These are phyloP conservation scores for Closterium sp. DNA, from an alignment of 139 green algal species.

Conservation along the genomic window DNA sequence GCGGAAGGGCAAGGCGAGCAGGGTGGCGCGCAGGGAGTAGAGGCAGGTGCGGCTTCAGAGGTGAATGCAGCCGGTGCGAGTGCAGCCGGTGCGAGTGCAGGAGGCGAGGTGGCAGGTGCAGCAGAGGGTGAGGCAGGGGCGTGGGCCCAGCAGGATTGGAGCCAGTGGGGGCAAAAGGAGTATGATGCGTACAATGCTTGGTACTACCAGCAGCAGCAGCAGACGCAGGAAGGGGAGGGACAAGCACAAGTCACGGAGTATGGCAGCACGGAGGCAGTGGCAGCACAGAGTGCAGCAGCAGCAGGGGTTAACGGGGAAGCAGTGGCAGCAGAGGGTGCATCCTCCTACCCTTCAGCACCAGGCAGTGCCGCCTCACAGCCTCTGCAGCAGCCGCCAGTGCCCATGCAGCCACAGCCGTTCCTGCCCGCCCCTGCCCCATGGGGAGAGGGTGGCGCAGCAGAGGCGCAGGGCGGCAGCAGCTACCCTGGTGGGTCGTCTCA, in stretches of 20 bases:
- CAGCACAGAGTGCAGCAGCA: too few relatives aligned
- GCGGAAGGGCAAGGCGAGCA: background rate
- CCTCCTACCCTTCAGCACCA: background rate
- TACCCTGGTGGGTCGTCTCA: background rate
- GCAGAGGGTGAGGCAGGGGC: background rate
- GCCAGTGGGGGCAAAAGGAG: background rate
- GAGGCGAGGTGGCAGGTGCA: background rate
- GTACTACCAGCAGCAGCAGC: conserved; percentile 9
- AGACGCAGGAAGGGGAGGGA: background rate
- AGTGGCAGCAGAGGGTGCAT: background rate
- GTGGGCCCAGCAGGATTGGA: background rate
- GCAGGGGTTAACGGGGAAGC: background rate
- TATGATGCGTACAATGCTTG: background rate
- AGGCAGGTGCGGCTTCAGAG: background rate
- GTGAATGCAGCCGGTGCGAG: background rate
- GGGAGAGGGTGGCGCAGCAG: background rate
- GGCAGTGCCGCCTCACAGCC: background rate
- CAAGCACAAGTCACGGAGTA: background rate
- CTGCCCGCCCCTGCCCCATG: background rate
- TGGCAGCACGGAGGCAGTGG: background rate
- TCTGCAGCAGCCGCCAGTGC: background rate
- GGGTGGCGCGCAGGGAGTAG: background rate
- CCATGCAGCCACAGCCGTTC: background rate
- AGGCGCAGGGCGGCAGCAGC: background rate
- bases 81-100: background rate